Percentiles rank a stretch among this genome's conserved stretches.
Evolutionary conservation across 345 rosid genomes (phyloP).

Genomic region (Eucalyptus regnans): DNA sequence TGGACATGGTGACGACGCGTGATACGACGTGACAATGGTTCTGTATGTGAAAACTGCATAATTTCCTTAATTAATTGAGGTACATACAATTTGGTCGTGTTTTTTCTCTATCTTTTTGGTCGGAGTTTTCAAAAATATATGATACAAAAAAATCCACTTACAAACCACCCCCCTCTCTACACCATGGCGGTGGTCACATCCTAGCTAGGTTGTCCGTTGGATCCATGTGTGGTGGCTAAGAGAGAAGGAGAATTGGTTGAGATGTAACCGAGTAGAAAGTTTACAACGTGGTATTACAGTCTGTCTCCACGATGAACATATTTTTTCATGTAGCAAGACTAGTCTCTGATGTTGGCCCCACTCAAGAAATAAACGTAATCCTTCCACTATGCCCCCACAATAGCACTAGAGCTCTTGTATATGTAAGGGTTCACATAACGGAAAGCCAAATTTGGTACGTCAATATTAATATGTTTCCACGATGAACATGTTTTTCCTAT

Average conservation of each 20-base stretch:
- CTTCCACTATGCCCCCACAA: background rate
- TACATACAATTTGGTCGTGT: background rate
- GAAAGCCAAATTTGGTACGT: no score
- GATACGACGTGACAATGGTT: no score
- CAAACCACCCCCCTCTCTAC: background rate
- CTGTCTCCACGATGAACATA: background rate
- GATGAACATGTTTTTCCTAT: background rate
- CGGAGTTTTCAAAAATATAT: background rate
- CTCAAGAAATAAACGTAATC: background rate
- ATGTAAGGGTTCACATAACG: no score
- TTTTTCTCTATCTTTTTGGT: background rate
- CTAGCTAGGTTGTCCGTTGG: background rate
- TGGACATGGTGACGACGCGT: no score
- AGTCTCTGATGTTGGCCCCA: background rate
- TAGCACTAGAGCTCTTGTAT: background rate
- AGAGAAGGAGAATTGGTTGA: background rate
- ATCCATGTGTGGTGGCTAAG: background rate
- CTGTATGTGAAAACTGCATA: no score
- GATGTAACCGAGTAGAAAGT: background rate
- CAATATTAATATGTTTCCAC: no score
- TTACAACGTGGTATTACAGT: background rate
- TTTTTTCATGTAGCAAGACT: background rate
- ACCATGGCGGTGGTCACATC: background rate
- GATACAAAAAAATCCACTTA: background rate
- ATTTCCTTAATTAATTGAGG: background rate